Base-by-base conservation (phyloP, 306 rosid species). In the Abrus pulchellus region DNA sequence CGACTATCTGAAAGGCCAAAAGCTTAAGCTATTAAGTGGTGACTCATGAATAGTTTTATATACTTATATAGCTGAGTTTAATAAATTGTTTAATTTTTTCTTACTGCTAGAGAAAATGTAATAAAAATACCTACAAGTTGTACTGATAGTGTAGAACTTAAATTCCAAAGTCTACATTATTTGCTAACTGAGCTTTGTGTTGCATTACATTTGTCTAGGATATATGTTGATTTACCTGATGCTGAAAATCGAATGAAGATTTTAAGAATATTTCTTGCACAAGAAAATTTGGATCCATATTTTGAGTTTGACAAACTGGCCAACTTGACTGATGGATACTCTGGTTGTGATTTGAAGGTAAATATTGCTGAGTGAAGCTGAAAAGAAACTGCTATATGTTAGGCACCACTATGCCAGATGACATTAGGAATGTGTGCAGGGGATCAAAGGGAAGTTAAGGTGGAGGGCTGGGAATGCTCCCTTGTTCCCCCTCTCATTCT, bases 321-420 rank as follows among this genome's bases (percentile, higher is more conserved):
- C 74, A 68, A 79, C 63, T 81, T 88, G 84, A 95, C 99, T 0
- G 98, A 91, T 82, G 99, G 99, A 76, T 95, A 95, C 90, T 95
- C 99, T 74, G 99, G 99, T 76, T 93, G 98, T 76, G 99, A 93
- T 88, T 83, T 95, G 86, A 93, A 95, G 98, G 98, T 94, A 86
- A 68, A 75, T 14, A 74, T 79, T 44, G 49, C 50, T 45, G 5
- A 59, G 30, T 67, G 55, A 28, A 11, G 11, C 73, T 30, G 62
- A 80, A 27, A 68, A 36, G 59, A 30, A 12, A 20, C 30, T 44
- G 34, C 78, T 74, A 53, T 33, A 41, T 36, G 33, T 20, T 32
- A 44, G 32, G 65, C 65, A 28, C 73, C 54, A 56, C 62, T 32
- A 53, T 79, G 27, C 14, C 59, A 9, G 20, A 27, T 12, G 44